Percentiles rank a stretch among this genome's conserved stretches.
phyloP scores from a whole-genome alignment of 495 filamentous ascomycete genomes.

The Talaromyces wortmannii region DNA sequence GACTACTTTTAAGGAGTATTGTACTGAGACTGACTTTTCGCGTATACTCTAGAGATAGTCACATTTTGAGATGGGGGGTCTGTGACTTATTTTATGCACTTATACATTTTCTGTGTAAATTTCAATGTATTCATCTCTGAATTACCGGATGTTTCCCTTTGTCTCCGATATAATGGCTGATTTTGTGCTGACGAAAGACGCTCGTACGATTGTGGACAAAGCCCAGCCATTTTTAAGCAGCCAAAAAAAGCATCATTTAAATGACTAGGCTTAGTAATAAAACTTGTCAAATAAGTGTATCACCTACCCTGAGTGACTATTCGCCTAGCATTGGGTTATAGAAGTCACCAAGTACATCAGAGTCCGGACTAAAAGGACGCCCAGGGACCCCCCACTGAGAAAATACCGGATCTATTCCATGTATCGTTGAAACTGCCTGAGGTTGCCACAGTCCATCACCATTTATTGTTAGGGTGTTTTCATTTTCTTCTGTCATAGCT shows the following conservation, averaged over 20 bases:
- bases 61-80: background rate
- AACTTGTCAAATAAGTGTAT: too few species aligned
- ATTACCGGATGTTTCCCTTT: too few species aligned
- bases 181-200: too few species aligned
- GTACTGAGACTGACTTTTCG: background rate
- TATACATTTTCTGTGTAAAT: too few species aligned
- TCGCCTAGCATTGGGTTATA: background rate
- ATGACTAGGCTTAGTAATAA: too few species aligned
- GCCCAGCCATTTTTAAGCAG: too few species aligned
- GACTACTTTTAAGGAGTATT: slow-evolving; percentile 20
- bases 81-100: too few species aligned
- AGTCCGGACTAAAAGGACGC: background rate
- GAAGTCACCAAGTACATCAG: background rate
- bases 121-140: too few species aligned
- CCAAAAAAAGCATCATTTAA: too few species aligned
- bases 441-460: background rate
- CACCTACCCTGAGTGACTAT: too few species aligned
- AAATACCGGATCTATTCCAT: background rate
- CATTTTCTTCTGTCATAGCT: background rate
- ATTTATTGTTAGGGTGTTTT: background rate
- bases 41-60: background rate
- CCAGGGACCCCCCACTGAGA: background rate
- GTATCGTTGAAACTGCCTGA: background rate
- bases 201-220: too few species aligned
- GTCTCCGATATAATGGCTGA: too few species aligned